Conservation (phyloP, 345 rosid species). For the Chamaenerion angustifolium region DNA sequence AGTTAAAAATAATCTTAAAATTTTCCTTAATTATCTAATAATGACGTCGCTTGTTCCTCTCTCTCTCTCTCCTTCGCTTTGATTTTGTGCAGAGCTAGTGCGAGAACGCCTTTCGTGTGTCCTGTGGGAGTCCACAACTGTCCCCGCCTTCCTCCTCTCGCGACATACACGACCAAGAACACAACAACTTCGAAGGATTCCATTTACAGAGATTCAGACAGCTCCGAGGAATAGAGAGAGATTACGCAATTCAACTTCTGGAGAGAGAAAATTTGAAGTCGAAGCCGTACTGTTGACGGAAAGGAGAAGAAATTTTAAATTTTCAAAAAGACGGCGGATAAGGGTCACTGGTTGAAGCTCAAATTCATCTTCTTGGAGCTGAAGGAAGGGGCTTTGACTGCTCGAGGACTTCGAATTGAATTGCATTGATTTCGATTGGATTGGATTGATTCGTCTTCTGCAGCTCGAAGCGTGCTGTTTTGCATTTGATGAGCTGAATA, state of each 20-base stretch:
- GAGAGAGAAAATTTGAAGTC: too few species aligned
- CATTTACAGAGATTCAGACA: background rate
- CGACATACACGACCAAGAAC: slow-evolving; percentile 13
- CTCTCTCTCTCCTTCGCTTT: background rate
- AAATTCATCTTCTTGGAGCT: too few species aligned
- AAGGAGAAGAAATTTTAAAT: too few species aligned
- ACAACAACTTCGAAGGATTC: slow-evolving; percentile 4
- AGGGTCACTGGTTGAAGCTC: too few species aligned
- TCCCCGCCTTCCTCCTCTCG: slow-evolving; percentile 8
- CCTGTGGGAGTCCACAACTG: slow-evolving; percentile 11
- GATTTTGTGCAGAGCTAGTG: background rate
- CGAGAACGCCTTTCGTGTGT: background rate
- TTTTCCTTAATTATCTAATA: slow-evolving; percentile 4
- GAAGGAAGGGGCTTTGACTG: too few species aligned
- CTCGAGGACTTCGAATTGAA: too few species aligned
- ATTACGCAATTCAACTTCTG: too few species aligned
- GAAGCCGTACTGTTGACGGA: too few species aligned
- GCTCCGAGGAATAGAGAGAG: slow-evolving; percentile 2
- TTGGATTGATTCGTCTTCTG: too few species aligned
- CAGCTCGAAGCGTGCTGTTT: background rate
- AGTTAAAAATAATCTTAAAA: too few species aligned
- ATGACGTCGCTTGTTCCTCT: slow-evolving; percentile 4
- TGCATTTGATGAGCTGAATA: slow-evolving; percentile 9
- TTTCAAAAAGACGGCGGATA: too few species aligned
- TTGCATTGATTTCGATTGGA: too few species aligned